Evolutionary conservation across 331 rosid genomes (phyloP).

Genomic region (Acacia concinna): DNA sequence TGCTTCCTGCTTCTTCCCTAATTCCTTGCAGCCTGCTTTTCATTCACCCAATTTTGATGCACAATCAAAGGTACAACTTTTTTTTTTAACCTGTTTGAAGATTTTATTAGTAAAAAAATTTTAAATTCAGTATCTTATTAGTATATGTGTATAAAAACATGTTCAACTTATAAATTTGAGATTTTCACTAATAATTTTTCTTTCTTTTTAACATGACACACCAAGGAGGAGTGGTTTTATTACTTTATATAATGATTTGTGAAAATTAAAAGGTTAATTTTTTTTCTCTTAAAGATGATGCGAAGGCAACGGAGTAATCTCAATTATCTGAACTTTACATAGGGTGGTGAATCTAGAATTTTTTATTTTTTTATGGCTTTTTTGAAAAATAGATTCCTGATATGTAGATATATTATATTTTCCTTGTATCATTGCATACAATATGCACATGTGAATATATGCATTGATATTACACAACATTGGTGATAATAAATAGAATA

Average conservation of each 20-base stretch:
- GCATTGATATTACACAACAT: neutral
- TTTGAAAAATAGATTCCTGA: neutral
- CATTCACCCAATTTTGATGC: constrained; percentile 47
- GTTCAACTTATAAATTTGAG: too few species aligned
- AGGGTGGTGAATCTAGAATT: neutral
- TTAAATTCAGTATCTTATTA: too few species aligned
- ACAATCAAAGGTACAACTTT: constrained; percentile 59
- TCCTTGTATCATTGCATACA: neutral
- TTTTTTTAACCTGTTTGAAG: neutral
- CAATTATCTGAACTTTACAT: neutral
- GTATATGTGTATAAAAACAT: too few species aligned
- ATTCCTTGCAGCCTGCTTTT: constrained; percentile 55
- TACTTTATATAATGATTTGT: neutral
- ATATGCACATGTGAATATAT: neutral
- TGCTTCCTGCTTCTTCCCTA: constrained; percentile 49
- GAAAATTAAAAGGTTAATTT: neutral
- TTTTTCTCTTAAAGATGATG: neutral
- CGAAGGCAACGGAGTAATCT: neutral
- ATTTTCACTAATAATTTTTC: too few species aligned
- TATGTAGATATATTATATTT: neutral
- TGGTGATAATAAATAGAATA: neutral
- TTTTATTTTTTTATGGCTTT: neutral
- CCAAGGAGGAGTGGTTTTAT: neutral
- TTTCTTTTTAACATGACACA: neutral
- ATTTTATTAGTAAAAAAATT: too few species aligned